These are phyloP conservation scores for Plasmodium gonderi DNA, from an alignment of 169 alveolate species.

Conservation along the genomic window DNA sequence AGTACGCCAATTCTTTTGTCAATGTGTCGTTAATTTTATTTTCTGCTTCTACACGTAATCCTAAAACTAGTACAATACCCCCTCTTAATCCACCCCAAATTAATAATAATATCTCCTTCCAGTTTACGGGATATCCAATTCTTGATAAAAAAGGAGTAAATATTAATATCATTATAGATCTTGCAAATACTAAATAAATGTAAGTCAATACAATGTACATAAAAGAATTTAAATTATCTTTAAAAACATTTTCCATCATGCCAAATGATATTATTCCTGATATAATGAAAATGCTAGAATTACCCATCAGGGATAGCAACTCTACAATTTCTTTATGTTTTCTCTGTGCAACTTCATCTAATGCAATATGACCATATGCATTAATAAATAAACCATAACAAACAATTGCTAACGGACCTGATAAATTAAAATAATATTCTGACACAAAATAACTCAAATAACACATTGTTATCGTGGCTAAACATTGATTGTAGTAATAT, in stretches of 20 bases:
- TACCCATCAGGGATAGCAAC: conserved; percentile 85
- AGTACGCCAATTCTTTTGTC: conserved; percentile 89
- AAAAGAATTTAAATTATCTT: conserved; percentile 28
- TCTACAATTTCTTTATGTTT: conserved; percentile 85
- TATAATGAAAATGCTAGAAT: conserved; percentile 87
- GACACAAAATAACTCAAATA: conserved; percentile 86
- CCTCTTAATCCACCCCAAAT: conserved; percentile 95
- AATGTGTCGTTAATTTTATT: conserved; percentile 79
- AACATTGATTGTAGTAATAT: conserved; percentile 85
- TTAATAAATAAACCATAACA: conserved; percentile 89
- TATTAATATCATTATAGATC: conserved; percentile 85
- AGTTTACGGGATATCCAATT: conserved; percentile 86
- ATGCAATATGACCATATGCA: conserved; percentile 88
- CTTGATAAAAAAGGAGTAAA: conserved; percentile 85
- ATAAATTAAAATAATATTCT: conserved; percentile 82
- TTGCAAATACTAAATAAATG: conserved; percentile 81
- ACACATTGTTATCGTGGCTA: conserved; percentile 79
- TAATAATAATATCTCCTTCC: conserved; percentile 89
- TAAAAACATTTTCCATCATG: conserved; percentile 84
- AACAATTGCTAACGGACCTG: conserved; percentile 91
- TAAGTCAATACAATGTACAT: conserved; percentile 78
- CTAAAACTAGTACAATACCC: conserved; percentile 92
- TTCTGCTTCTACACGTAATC: conserved; percentile 91
- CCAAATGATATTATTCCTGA: conserved; percentile 89
- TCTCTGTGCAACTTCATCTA: conserved; percentile 88